These are phyloP conservation scores for Microsporum audouinii DNA, from an alignment of 2,329 filamentous ascomycete species.

Conservation along the genomic window DNA sequence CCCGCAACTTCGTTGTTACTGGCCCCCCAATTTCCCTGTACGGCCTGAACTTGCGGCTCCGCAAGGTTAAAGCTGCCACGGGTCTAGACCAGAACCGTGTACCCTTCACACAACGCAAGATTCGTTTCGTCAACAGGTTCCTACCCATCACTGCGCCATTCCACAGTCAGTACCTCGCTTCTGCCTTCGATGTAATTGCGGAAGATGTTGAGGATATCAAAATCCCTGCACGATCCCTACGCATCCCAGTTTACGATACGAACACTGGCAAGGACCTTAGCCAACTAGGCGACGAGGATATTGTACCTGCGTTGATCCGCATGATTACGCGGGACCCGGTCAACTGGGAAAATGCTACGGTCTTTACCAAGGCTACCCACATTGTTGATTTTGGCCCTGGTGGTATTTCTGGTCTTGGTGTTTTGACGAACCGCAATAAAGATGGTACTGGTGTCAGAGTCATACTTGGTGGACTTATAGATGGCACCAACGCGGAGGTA, in stretches of 20 bases:
- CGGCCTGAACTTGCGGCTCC: constrained; percentile 84
- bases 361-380: constrained; percentile 83
- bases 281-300: constrained; percentile 56
- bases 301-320: constrained; percentile 75
- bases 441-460: constrained; percentile 95
- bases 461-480: constrained; percentile 85
- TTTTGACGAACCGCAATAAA: constrained; percentile 96
- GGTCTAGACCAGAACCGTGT: constrained; percentile 90
- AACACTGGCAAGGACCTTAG: constrained; percentile 78
- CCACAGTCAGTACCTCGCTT: constrained; percentile 85
- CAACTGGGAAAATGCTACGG: constrained; percentile 90
- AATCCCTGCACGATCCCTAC: constrained; percentile 62
- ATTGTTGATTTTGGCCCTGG: constrained; percentile 94
- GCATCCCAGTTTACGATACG: constrained; percentile 81
- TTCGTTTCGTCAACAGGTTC: constrained; percentile 94
- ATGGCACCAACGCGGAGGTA: constrained; percentile 78
- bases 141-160: constrained; percentile 95
- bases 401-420: constrained; percentile 89
- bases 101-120: constrained; percentile 88
- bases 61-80: constrained; percentile 96
- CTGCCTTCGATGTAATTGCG: constrained; percentile 71
- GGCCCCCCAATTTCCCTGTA: constrained; percentile 93
- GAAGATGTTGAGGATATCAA: constrained; percentile 74
- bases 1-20: constrained; percentile 91
- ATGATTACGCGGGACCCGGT: constrained; percentile 93